These are phyloP conservation scores for Epichloe glyceriae DNA, from an alignment of 2,329 filamentous ascomycete species.

Conservation along the genomic window DNA sequence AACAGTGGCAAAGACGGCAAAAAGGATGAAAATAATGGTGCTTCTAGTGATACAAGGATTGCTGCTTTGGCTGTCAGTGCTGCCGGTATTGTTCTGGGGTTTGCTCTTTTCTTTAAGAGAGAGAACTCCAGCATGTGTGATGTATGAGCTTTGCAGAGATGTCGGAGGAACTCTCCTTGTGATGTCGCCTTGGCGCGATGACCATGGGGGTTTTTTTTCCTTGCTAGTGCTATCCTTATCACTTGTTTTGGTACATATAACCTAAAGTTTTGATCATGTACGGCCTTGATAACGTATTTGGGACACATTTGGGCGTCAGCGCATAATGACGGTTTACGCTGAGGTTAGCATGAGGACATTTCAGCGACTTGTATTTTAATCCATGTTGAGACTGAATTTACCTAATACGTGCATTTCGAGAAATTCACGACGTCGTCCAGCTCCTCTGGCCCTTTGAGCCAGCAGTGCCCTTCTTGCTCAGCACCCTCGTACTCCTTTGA, in stretches of 20 bases:
- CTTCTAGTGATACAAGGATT: slow-evolving; percentile 15
- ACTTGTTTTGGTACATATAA: neutral
- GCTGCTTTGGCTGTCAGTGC: slow-evolving; percentile 17
- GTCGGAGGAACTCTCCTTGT: neutral
- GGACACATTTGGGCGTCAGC: neutral
- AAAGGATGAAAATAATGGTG: slow-evolving; percentile 6
- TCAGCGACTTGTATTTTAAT: too few species aligned
- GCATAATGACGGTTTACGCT: neutral
- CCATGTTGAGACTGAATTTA: too few species aligned
- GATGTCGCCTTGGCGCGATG: neutral
- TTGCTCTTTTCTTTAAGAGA: slow-evolving; percentile 10
- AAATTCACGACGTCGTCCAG: too few species aligned
- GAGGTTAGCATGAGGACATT: too few species aligned
- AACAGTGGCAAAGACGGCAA: slow-evolving; percentile 3
- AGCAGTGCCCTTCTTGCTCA: too few species aligned
- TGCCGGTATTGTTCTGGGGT: slow-evolving; percentile 16
- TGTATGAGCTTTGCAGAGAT: neutral
- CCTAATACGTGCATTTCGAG: too few species aligned
- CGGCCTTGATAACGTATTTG: neutral
- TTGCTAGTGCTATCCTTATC: neutral
- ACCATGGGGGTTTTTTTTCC: too few species aligned
- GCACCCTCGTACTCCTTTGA: too few species aligned
- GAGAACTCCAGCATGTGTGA: neutral
- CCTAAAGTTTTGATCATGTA: neutral
- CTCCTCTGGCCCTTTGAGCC: too few species aligned